These are phyloP conservation scores for Silene vulgaris DNA, from an alignment of 179 eudicot species.

Conservation along the genomic window DNA sequence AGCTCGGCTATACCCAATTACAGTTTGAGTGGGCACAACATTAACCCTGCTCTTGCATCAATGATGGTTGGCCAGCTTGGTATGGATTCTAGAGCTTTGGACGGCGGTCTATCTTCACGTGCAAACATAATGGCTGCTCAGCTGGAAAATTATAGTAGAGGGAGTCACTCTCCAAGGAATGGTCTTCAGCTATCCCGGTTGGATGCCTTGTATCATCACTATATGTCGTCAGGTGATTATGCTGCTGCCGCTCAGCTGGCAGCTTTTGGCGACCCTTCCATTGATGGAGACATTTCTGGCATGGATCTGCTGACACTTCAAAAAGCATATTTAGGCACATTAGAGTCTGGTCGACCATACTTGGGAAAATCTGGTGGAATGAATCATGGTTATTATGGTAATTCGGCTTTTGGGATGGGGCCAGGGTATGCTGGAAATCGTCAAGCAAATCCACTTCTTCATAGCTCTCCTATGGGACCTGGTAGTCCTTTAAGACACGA, in stretches of 20 bases:
- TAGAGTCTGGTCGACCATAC: slow-evolving; percentile 51
- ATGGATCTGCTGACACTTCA: slow-evolving; percentile 60
- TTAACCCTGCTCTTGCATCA: slow-evolving; percentile 58
- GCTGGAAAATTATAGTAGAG: slow-evolving; percentile 32
- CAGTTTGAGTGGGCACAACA: slow-evolving; percentile 58
- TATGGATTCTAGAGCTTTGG: slow-evolving; percentile 36
- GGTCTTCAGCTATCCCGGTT: slow-evolving; percentile 31
- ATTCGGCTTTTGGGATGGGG: slow-evolving; percentile 49
- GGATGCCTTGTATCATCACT: slow-evolving; percentile 41
- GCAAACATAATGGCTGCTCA: slow-evolving; percentile 38
- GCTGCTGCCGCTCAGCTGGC: slow-evolving; percentile 42
- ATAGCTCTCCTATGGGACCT: slow-evolving; percentile 58
- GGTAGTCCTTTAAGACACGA: slow-evolving; percentile 66
- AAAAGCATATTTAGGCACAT: slow-evolving; percentile 56
- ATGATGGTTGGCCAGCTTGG: slow-evolving; percentile 69
- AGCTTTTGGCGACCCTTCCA: slow-evolving; percentile 36
- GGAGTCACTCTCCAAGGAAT: slow-evolving; percentile 28
- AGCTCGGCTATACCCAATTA: slow-evolving; percentile 59
- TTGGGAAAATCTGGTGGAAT: slow-evolving; percentile 50
- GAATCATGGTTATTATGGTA: slow-evolving; percentile 62
- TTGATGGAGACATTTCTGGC: slow-evolving; percentile 38
- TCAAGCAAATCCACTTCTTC: slow-evolving; percentile 45
- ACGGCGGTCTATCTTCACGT: slow-evolving; percentile 34
- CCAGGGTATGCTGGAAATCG: slow-evolving; percentile 73
- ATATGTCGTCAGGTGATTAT: slow-evolving; percentile 36